Evolutionary conservation across 2,329 filamentous ascomycete genomes (phyloP), one percentile per base, ranked within the genome.

Genomic region (Emericellopsis atlantica): DNA sequence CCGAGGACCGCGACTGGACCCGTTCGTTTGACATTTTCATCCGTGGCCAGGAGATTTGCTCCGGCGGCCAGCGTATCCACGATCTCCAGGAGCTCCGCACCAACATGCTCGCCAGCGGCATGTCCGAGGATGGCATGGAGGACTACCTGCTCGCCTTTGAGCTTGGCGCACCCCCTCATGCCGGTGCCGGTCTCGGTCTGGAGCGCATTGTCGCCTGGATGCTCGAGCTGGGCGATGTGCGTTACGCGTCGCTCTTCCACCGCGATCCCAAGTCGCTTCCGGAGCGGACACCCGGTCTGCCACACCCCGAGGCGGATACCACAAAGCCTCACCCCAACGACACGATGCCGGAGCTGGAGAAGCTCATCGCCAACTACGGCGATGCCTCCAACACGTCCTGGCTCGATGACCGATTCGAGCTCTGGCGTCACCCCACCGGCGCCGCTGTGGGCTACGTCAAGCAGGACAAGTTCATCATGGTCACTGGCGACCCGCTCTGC

Each of bases 21-120:
- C 94, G 94, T 57, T 94, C 89, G 0, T 95, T 95, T 52, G 89
- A 95, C 57, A 93, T 95, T 43, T 95, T 95, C 64, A 74, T 95
- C 35, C 82, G 89, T 24, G 89, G 89, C 1, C 89, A 95, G 54
- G 89, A 95, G 58, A 92, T 95, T 43, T 79, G 90, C 36, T 90
- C 86, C 1, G 89, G 89, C 50, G 89, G 89, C 7, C 89, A 95
- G 60, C 87, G 89, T 74, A 93, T 95, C 47, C 84, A 95, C 57
- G 80, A 92, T 46, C 74, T 84, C 0, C 64, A 70, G 5, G 73
- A 84, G 54, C 69, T 95, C n/a, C 73, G 81, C 36, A 72, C 81
- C 51, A 84, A 82, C 54, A 88, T 95, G 83, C 70, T 72, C 44
- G 74, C 74, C 37, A 72, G 76, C 37, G 86, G 86, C 44, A 81